Percentiles rank a stretch among this genome's conserved stretches.
Evolutionary conservation across 805 yeast species (phyloP).

Genomic region (Cephaloascus fragrans): DNA sequence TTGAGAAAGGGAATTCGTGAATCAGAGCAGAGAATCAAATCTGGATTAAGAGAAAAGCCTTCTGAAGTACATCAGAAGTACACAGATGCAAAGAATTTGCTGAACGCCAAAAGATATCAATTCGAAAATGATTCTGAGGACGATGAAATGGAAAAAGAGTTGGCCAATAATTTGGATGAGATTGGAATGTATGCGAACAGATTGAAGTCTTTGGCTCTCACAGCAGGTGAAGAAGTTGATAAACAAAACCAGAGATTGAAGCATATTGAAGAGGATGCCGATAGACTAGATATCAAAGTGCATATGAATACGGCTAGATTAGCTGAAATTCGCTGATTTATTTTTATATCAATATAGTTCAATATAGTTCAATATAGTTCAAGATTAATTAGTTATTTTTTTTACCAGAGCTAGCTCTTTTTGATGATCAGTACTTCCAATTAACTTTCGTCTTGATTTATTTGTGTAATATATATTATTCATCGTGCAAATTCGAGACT

Average conservation of each 20-base stretch:
- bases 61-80: constrained; percentile 34
- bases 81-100: constrained; percentile 40
- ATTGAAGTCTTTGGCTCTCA: constrained; percentile 60
- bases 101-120: constrained; percentile 60
- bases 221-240: constrained; percentile 69
- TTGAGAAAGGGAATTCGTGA: constrained; percentile 49
- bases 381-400: too few relatives aligned
- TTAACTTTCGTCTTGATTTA: too few relatives aligned
- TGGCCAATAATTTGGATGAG: constrained; percentile 74
- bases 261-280: constrained; percentile 76
- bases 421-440: too few relatives aligned
- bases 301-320: constrained; percentile 67
- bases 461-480: too few relatives aligned
- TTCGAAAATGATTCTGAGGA: constrained; percentile 90
- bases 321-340: constrained; percentile 35
- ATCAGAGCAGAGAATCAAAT: constrained; percentile 60
- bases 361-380: too few relatives aligned
- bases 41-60: constrained; percentile 39
- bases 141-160: constrained; percentile 83
- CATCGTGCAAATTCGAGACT: too few relatives aligned
- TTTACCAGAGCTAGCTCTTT: too few relatives aligned
- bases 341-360: too few relatives aligned
- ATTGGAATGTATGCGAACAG: constrained; percentile 60
- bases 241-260: constrained; percentile 68
- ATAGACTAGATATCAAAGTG: constrained; percentile 72